phyloP scores from a whole-genome alignment of 768 basidiomycete genomes.

The Cystofilobasidium bisporidii region DNA sequence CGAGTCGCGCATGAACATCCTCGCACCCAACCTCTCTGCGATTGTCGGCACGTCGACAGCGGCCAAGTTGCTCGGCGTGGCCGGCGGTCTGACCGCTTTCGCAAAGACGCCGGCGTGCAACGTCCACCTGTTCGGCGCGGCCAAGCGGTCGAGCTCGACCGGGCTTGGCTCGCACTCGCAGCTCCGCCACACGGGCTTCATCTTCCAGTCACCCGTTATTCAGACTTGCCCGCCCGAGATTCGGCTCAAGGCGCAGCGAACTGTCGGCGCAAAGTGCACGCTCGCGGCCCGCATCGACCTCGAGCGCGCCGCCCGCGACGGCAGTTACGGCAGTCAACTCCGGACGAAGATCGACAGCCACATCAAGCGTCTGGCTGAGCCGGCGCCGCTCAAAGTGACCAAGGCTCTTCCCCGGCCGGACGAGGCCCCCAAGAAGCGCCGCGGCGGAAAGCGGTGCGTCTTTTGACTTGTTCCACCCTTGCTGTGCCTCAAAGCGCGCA shows the following conservation, averaged over 20 bases:
- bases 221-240: slow-evolving; percentile 78
- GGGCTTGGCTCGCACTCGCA: slow-evolving; percentile 84
- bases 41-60: slow-evolving; percentile 98
- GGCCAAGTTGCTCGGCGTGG: slow-evolving; percentile 93
- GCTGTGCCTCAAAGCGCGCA: not conserved
- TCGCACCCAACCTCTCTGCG: slow-evolving; percentile 95
- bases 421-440: slow-evolving; percentile 81
- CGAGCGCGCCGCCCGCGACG: slow-evolving; percentile 71
- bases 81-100: slow-evolving; percentile 80
- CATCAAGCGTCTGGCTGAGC: slow-evolving; percentile 81
- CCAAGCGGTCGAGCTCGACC: slow-evolving; percentile 71
- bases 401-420: slow-evolving; percentile 91
- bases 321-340: slow-evolving; percentile 68
- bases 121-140: slow-evolving; percentile 87
- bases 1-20: slow-evolving; percentile 94
- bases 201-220: slow-evolving; percentile 86
- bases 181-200: slow-evolving; percentile 87
- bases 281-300: slow-evolving; percentile 88
- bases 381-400: slow-evolving; percentile 82
- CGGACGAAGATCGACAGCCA: slow-evolving; percentile 86
- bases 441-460: slow-evolving; percentile 82
- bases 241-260: slow-evolving; percentile 82
- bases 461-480: too few relatives aligned
- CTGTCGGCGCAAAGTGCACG: slow-evolving; percentile 82
- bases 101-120: slow-evolving; percentile 94